Evolutionary conservation across 768 basidiomycete species (phyloP).

Genomic region (Pisolithus tinctorius): DNA sequence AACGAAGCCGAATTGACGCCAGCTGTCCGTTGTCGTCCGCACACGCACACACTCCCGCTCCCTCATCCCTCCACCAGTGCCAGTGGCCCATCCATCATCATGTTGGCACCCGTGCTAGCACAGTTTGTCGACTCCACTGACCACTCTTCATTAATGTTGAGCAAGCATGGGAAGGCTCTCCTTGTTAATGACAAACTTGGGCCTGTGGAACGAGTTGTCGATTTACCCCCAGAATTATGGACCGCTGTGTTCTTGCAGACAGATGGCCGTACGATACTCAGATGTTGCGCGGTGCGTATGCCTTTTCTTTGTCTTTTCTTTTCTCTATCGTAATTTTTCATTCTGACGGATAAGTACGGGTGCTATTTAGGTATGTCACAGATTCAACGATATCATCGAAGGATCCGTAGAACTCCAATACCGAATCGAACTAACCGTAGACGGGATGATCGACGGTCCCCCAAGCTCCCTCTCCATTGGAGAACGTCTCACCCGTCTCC

Average conservation of each 20-base stretch:
- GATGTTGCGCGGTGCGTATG: background rate
- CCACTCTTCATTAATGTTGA: too few relatives aligned
- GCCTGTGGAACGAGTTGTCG: background rate
- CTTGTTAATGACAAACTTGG: too few relatives aligned
- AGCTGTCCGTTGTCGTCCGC: too few relatives aligned
- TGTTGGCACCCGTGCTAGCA: too few relatives aligned
- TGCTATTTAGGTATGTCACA: conserved; percentile 18
- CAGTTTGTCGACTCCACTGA: too few relatives aligned
- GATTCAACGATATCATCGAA: conserved; percentile 15
- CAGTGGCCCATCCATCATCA: too few relatives aligned
- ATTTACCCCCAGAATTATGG: background rate
- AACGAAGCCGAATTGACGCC: too few relatives aligned
- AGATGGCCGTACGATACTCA: background rate
- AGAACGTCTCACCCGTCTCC: conserved; percentile 29
- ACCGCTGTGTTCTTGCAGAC: background rate
- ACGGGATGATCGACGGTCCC: conserved; percentile 28
- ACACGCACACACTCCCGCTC: too few relatives aligned
- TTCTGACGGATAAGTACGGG: background rate
- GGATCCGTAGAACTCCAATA: conserved; percentile 30
- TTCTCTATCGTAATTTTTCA: too few relatives aligned
- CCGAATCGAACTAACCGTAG: conserved; percentile 30
- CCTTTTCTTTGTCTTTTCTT: background rate
- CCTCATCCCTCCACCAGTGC: too few relatives aligned
- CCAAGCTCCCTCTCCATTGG: conserved; percentile 12
- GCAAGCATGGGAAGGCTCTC: too few relatives aligned